These are phyloP conservation scores for Friedmanniomyces simplex DNA, from an alignment of 495 filamentous ascomycete genomes.

Conservation along the genomic window DNA sequence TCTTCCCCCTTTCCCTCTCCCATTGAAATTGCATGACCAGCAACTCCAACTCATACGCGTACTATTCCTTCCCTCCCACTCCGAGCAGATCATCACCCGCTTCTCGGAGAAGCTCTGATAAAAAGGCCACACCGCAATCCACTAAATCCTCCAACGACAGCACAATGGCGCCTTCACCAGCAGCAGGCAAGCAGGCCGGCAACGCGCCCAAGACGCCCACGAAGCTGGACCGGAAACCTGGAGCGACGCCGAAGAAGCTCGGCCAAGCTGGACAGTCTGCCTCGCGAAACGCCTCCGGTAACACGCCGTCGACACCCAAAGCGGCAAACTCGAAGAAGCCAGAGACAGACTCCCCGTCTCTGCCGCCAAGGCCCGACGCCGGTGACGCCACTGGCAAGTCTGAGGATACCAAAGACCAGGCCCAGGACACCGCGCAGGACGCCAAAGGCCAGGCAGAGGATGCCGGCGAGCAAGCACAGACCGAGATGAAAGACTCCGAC, in stretches of 20 bases:
- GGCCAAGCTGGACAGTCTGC: constrained; percentile 25
- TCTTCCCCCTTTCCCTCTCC: not conserved
- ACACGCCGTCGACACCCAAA: constrained; percentile 25
- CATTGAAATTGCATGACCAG: constrained; percentile 34
- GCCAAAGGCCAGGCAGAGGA: constrained; percentile 20
- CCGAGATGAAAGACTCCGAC: constrained; percentile 20
- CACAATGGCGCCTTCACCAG: constrained; percentile 39
- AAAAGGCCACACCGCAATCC: constrained; percentile 28
- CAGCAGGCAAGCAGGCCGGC: constrained; percentile 35
- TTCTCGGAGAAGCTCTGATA: constrained; percentile 19
- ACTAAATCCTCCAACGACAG: constrained; percentile 25
- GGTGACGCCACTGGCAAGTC: constrained; percentile 20
- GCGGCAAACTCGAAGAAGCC: constrained; percentile 22
- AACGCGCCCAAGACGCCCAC: constrained; percentile 39
- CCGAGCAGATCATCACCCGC: constrained; percentile 36
- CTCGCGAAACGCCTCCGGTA: constrained; percentile 7
- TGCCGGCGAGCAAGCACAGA: constrained; percentile 23
- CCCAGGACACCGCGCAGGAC: not conserved
- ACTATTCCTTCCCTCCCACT: constrained; percentile 43
- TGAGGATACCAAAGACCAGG: constrained; percentile 10
- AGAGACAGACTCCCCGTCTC: constrained; percentile 27
- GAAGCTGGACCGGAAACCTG: constrained; percentile 41
- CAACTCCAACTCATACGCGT: constrained; percentile 39
- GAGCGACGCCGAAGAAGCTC: constrained; percentile 34
- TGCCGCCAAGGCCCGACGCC: constrained; percentile 28